Evolutionary conservation across 2,329 filamentous ascomycete genomes (phyloP), one percentile per base, ranked within the genome.

Genomic region (Pseudocercospora musae): DNA sequence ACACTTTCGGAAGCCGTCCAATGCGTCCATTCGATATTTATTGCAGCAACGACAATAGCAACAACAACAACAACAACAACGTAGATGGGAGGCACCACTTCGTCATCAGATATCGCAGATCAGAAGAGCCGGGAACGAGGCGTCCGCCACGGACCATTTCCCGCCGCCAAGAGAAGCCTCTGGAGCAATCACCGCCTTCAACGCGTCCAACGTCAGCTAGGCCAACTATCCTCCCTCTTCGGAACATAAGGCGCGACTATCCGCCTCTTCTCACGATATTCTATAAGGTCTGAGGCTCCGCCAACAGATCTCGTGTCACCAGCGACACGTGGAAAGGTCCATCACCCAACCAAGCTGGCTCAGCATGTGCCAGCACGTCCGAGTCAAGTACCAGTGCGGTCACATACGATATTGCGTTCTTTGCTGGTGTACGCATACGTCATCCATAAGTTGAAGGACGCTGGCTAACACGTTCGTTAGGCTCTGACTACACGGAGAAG

Each of bases 341-440:
- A 11, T 18, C 37, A 27, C 27, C 46, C 15, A 25, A 29, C 44
- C 15, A n/a, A 25, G 42, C 5, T 25, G 55, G 15, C 23, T 23
- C 15, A 44, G 18, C 18, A 67, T 67, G 65, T 67, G 65, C 42
- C 60, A 67, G 58, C 62, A 63, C 58, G 62, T 67, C 27, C 61
- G 49, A 54, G 65, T 67, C 42, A 63, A 55, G 23, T 67, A 67
- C 42, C 50, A 54, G 21, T 67, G 65, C 42, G 62, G 62, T 11
- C 65, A 67, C 27, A 33, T 62, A 18, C 57, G 65, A 53, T 67
- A 59, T 50, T 67, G 65, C 44, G 65, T 67, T 3, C 52, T 65
- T 18, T 65, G 65, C 58, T 67, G 65, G 65, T 67, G 65, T 65
- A 55, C 58, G 65, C 57, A 21, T 9, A 29, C 3, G 2, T 7